These are phyloP conservation scores for Decorospora gaudefroyi DNA, from an alignment of 2,329 filamentous ascomycete genomes.

Conservation along the genomic window DNA sequence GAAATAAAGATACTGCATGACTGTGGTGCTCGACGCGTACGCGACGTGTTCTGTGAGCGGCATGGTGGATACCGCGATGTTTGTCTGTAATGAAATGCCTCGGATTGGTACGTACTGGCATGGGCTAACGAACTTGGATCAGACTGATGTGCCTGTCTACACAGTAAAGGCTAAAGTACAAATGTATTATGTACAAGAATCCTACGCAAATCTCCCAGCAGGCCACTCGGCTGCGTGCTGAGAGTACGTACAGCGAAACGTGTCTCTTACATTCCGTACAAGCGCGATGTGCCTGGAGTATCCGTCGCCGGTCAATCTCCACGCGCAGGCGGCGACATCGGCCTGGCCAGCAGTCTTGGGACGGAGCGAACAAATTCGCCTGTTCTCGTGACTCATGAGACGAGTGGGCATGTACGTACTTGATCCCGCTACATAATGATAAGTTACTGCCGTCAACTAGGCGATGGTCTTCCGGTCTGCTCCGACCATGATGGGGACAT, in stretches of 20 bases:
- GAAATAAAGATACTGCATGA: conserved; percentile 1
- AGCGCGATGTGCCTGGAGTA: conserved; percentile 29
- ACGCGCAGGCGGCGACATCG: conserved; percentile 43
- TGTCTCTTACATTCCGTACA: conserved; percentile 4
- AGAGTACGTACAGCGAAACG: too few species aligned
- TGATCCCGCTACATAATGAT: conserved; percentile 9
- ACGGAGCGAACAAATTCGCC: conserved; percentile 26
- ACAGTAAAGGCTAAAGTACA: background rate
- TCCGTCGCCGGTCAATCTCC: conserved; percentile 27
- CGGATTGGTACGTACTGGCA: too few species aligned
- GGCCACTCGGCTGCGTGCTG: conserved; percentile 12
- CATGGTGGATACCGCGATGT: too few species aligned
- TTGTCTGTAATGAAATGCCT: too few species aligned
- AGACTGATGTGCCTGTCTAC: background rate
- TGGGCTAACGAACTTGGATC: background rate
- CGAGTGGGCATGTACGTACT: too few species aligned
- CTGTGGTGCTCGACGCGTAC: too few species aligned
- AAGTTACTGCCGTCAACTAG: conserved; percentile 27
- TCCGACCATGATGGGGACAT: conserved; percentile 29
- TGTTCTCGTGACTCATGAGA: conserved; percentile 47
- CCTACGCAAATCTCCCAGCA: conserved; percentile 13
- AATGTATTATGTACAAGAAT: conserved; percentile 27
- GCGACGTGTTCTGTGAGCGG: too few species aligned
- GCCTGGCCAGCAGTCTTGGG: conserved; percentile 24
- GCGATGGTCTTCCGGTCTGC: conserved; percentile 31